Evolutionary conservation across 2,329 filamentous ascomycete genomes (phyloP).

Genomic region (Fusarium tricinctum): DNA sequence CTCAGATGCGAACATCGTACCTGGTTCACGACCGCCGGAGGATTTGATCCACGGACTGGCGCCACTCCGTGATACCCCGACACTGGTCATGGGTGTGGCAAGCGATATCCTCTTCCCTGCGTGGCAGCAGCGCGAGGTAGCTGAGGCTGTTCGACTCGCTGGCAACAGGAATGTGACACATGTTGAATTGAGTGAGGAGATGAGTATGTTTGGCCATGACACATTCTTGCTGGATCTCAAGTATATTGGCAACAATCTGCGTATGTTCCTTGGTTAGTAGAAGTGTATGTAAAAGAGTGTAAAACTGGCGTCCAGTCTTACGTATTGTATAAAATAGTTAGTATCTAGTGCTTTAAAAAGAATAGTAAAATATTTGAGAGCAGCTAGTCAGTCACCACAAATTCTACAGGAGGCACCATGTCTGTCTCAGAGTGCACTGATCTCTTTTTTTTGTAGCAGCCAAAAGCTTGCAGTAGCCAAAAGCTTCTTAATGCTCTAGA

Average conservation of each 20-base stretch:
- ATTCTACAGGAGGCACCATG: too few species aligned
- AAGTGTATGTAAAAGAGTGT: not conserved
- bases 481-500: slow-evolving; percentile 9
- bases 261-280: slow-evolving; percentile 77
- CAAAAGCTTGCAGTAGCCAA: not conserved
- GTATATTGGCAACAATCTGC: slow-evolving; percentile 88
- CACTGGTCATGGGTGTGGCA: slow-evolving; percentile 91
- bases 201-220: slow-evolving; percentile 95
- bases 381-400: too few species aligned
- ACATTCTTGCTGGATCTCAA: slow-evolving; percentile 94
- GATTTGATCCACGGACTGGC: slow-evolving; percentile 85
- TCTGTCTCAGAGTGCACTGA: not conserved
- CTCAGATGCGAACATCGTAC: slow-evolving; percentile 44
- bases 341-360: not conserved
- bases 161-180: slow-evolving; percentile 89
- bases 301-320: not conserved
- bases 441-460: not conserved
- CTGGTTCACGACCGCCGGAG: slow-evolving; percentile 71
- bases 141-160: slow-evolving; percentile 80
- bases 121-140: slow-evolving; percentile 97
- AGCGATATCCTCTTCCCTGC: slow-evolving; percentile 97
- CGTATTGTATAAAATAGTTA: not conserved
- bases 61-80: slow-evolving; percentile 79
- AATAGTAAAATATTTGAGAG: too few species aligned
- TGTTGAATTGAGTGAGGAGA: slow-evolving; percentile 92